Percentiles rank a stretch among this genome's conserved stretches.
phyloP scores from a whole-genome alignment of 306 rosid species.

The Sophora flavescens region DNA sequence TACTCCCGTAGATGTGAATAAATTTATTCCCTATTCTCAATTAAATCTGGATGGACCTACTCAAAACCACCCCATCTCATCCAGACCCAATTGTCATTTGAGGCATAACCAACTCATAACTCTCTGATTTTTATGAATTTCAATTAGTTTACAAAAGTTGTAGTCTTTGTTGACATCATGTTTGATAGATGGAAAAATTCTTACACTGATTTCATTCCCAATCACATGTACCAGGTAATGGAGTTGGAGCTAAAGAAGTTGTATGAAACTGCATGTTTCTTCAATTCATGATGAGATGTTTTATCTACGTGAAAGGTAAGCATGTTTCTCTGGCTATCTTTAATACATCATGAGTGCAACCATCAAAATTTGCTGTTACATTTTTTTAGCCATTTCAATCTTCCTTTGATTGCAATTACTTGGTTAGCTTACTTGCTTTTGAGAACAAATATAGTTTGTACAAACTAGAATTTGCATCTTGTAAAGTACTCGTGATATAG shows the following conservation, averaged over 20 bases:
- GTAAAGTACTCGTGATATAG: not conserved
- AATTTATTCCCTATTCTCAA: too few relatives aligned
- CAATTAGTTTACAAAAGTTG: constrained; percentile 28
- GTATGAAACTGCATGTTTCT: constrained; percentile 64
- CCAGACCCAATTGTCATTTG: constrained; percentile 4
- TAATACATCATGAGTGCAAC: too few relatives aligned
- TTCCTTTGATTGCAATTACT: not conserved
- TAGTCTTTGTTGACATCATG: not conserved
- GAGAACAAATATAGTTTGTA: not conserved
- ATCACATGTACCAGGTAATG: constrained; percentile 57
- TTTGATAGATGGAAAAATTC: not conserved
- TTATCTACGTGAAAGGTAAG: constrained; percentile 83
- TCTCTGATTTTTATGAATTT: constrained; percentile 6
- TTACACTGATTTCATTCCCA: constrained; percentile 23
- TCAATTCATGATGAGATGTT: constrained; percentile 90
- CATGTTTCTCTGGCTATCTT: too few relatives aligned
- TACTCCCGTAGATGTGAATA: too few relatives aligned
- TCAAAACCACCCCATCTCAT: constrained; percentile 15
- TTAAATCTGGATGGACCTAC: constrained; percentile 21
- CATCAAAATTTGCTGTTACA: not conserved
- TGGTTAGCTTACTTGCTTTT: not conserved
- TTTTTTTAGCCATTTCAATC: constrained; percentile 1
- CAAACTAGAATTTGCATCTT: not conserved
- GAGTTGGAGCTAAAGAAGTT: too few relatives aligned
- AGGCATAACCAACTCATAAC: not conserved